A percentile compares a stretch with the other conserved stretches of the same genome.
Evolutionary conservation across 31 red algal species (phyloP).

Genomic region (Asparagopsis taxiformis): DNA sequence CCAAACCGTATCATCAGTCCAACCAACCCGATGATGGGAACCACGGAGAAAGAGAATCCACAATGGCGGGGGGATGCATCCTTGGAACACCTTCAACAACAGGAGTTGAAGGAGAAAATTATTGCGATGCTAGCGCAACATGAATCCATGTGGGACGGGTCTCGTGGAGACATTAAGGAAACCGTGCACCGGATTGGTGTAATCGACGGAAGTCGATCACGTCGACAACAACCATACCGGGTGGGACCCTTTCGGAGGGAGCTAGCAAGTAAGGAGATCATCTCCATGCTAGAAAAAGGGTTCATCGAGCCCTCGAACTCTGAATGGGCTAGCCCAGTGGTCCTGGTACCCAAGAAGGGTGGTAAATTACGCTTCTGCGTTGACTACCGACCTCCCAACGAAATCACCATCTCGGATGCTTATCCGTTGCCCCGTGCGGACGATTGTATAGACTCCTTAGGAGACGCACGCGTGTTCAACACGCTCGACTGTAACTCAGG

Average conservation of each 20-base stretch:
- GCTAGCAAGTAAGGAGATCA: slow-evolving; percentile 14
- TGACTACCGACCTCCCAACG: slow-evolving; percentile 40
- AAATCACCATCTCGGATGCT: slow-evolving; percentile 31
- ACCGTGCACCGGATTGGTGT: slow-evolving; percentile 28
- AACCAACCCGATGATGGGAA: too few species aligned
- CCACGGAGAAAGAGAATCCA: too few species aligned
- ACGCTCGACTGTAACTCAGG: slow-evolving; percentile 40
- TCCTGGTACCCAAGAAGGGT: slow-evolving; percentile 45
- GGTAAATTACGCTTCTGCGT: slow-evolving; percentile 48
- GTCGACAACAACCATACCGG: slow-evolving; percentile 5
- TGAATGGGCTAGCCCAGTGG: slow-evolving; percentile 34
- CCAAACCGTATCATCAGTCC: too few species aligned
- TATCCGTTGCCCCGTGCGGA: slow-evolving; percentile 56
- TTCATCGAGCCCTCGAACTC: slow-evolving; percentile 31
- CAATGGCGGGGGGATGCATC: too few species aligned
- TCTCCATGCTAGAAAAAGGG: slow-evolving; percentile 5
- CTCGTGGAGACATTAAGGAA: slow-evolving; percentile 4
- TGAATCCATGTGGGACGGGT: slow-evolving; percentile 26
- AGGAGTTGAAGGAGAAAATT: background rate
- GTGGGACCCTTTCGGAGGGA: slow-evolving; percentile 2
- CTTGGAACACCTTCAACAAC: too few species aligned
- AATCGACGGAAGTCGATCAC: background rate
- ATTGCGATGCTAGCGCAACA: slow-evolving; percentile 1
- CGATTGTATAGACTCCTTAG: slow-evolving; percentile 52
- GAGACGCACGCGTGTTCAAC: slow-evolving; percentile 25